Evolutionary conservation across 2,329 filamentous ascomycete species (phyloP).

Genomic region (Periconia sp.): DNA sequence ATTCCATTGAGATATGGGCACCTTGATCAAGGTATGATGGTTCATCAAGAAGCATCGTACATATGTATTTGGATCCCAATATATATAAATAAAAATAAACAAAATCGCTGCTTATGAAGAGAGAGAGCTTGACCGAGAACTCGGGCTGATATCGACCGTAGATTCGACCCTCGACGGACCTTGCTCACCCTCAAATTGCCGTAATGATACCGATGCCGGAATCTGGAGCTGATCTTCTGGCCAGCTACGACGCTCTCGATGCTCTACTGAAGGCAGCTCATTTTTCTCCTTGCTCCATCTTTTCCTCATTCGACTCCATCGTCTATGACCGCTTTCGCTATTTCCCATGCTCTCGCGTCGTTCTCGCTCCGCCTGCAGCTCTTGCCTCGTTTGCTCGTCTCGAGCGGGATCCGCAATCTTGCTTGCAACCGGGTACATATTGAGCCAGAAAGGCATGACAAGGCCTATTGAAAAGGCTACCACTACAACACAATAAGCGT

Average conservation of each 20-base stretch:
- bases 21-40: too few species aligned
- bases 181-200: neutral
- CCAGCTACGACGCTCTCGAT: conserved; percentile 35
- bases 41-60: too few species aligned
- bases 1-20: too few species aligned
- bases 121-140: neutral
- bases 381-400: conserved; percentile 32
- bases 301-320: conserved; percentile 27
- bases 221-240: conserved; percentile 15
- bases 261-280: conserved; percentile 30
- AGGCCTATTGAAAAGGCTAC: conserved; percentile 55
- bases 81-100: neutral
- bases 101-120: neutral
- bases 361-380: conserved; percentile 25
- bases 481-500: conserved; percentile 56
- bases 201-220: neutral
- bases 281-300: conserved; percentile 22
- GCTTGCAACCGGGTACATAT: conserved; percentile 49
- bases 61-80: too few species aligned
- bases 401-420: conserved; percentile 54
- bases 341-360: conserved; percentile 19
- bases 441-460: conserved; percentile 59
- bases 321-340: conserved; percentile 14
- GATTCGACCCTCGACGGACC: neutral
- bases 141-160: neutral